Base-by-base conservation (phyloP, 2,329 filamentous ascomycete species). In the Verticillium alfalfae region DNA sequence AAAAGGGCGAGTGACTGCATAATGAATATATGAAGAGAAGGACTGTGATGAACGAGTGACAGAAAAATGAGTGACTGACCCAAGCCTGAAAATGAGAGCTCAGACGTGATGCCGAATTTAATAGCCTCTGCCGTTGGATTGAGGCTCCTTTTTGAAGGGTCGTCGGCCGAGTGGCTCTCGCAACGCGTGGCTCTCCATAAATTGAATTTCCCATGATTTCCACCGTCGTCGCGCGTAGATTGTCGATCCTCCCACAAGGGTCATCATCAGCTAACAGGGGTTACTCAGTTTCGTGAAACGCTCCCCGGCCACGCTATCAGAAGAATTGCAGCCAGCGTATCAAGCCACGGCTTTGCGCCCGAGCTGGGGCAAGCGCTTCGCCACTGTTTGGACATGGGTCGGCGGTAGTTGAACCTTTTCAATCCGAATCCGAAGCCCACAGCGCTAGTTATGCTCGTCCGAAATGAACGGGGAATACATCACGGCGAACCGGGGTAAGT, bases 1-100 rank as follows among this genome's bases (percentile, higher is more conserved):
- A 64, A 52, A 13, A 52, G 45, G 26, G 45, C 18, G 45, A 22
- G 34, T 60, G 58, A n/a, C 61, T 56, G 55, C 62, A 64, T 64
- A 4, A 39, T 34, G 49, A 56, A 41, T 41, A 18, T 3, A 57
- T 34, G 26, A 57, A 57, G 34, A 57, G 45, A 26, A 18, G 22
- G 5, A 52, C 45, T 52, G 45, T n/a, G 22, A 12, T 52, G 45
- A 26, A 52, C 18, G 45, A 52, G 31, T 12, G 45, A 52, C 45
- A 37, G 8, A n/a, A 22, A 52, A 52, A 52, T 18, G 18, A 52
- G 18, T 22, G 18, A 22, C 45, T 12, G 18, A 26, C 45, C 9
- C 36, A 52, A 52, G 18, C 45, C 45, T 52, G 18, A 9, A 52
- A 26, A 52, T 18, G 45, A 52, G 12, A 26, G 45, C 45, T 22